Percentiles rank a stretch among this genome's conserved stretches.
Evolutionary conservation across 2,329 filamentous ascomycete species (phyloP).

Genomic region (Beauveria asiatica): DNA sequence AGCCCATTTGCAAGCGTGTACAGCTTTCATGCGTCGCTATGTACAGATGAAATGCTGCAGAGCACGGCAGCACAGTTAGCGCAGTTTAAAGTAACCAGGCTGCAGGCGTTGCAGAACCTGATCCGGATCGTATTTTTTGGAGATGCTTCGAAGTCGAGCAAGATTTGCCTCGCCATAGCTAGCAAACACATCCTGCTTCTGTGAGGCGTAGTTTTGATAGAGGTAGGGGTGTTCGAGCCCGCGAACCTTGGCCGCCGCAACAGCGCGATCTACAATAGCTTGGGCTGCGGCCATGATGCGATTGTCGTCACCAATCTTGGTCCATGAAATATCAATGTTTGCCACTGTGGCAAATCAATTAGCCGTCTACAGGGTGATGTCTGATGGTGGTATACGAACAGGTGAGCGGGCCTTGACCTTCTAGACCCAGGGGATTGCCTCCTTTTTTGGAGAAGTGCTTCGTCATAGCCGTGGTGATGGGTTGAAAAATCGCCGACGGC

Average conservation of each 20-base stretch:
- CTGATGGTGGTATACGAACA: conserved; percentile 6
- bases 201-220: conserved; percentile 39
- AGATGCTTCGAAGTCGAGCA: conserved; percentile 21
- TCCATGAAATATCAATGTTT: conserved; percentile 21
- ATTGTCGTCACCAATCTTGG: conserved; percentile 24
- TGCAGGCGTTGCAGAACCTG: conserved; percentile 28
- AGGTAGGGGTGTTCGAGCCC: conserved; percentile 29
- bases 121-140: conserved; percentile 29
- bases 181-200: conserved; percentile 30
- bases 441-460: conserved; percentile 25
- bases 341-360: conserved; percentile 12
- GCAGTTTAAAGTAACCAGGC: conserved; percentile 32
- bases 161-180: conserved; percentile 33
- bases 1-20: not conserved
- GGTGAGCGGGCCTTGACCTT: conserved; percentile 18
- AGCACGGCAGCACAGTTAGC: conserved; percentile 7
- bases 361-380: not conserved
- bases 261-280: conserved; percentile 20
- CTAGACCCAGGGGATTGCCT: conserved; percentile 25
- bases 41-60: not conserved
- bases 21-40: conserved; percentile 6
- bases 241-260: conserved; percentile 21
- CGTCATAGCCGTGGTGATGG: conserved; percentile 30
- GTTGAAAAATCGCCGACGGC: conserved; percentile 29
- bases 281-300: conserved; percentile 20